These are phyloP conservation scores for Metahyphopichia silvanorum DNA, from an alignment of 805 yeast species.

Conservation along the genomic window DNA sequence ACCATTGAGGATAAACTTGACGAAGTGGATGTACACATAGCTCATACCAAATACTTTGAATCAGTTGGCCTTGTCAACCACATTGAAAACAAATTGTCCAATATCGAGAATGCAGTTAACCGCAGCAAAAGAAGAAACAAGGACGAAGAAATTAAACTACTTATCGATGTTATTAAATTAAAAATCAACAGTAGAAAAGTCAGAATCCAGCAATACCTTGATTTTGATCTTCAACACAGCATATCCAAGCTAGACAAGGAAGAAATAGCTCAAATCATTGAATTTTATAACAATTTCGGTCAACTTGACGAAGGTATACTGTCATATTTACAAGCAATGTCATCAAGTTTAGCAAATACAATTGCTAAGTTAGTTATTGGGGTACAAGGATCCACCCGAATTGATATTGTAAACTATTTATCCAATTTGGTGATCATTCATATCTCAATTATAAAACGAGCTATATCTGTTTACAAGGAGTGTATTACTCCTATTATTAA, in stretches of 20 bases:
- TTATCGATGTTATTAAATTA: constrained; percentile 40
- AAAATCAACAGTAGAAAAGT: constrained; percentile 36
- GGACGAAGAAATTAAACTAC: constrained; percentile 20
- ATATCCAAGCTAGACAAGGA: constrained; percentile 26
- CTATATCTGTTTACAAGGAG: constrained; percentile 51
- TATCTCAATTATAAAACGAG: constrained; percentile 46
- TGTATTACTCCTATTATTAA: constrained; percentile 44
- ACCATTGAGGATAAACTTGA: constrained; percentile 60
- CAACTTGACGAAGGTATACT: constrained; percentile 34
- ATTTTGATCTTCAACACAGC: constrained; percentile 35
- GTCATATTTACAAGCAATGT: constrained; percentile 32
- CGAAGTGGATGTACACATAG: constrained; percentile 64
- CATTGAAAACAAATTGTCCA: constrained; percentile 29
- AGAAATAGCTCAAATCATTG: constrained; percentile 31
- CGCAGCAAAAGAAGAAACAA: constrained; percentile 1
- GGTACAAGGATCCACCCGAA: constrained; percentile 41
- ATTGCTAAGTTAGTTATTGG: constrained; percentile 33
- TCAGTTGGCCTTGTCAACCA: constrained; percentile 41
- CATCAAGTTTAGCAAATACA: constrained; percentile 25
- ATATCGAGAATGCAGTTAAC: constrained; percentile 23
- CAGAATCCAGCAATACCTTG: constrained; percentile 33
- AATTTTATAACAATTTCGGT: constrained; percentile 32
- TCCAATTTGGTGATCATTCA: constrained; percentile 37
- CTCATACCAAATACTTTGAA: constrained; percentile 52
- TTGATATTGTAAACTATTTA: constrained; percentile 40